Percentiles rank a stretch among this genome's conserved stretches.
phyloP scores from a whole-genome alignment of 2,329 filamentous ascomycete species.

The Tolypocladium endophyticum region DNA sequence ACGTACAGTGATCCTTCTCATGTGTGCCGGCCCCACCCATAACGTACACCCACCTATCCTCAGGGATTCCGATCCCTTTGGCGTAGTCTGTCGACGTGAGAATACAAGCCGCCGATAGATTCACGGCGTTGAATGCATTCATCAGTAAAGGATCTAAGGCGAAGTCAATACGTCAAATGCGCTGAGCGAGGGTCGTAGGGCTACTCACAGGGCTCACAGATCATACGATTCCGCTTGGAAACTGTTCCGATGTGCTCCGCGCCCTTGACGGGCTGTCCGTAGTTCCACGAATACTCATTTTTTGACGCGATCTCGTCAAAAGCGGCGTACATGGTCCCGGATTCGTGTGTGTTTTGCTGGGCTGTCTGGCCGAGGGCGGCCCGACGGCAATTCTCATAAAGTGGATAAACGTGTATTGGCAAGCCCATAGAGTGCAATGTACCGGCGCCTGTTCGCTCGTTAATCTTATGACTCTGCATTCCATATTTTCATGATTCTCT shows the following conservation, averaged over 20 bases:
- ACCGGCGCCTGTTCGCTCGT: slow-evolving; percentile 35
- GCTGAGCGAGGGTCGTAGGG: not conserved
- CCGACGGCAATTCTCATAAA: slow-evolving; percentile 56
- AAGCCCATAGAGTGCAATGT: slow-evolving; percentile 47
- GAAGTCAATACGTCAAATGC: not conserved
- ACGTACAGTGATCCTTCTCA: slow-evolving; percentile 41
- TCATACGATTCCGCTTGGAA: slow-evolving; percentile 51
- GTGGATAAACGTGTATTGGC: slow-evolving; percentile 56
- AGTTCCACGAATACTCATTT: slow-evolving; percentile 47
- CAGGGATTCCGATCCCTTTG: slow-evolving; percentile 38
- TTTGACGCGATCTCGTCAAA: slow-evolving; percentile 46
- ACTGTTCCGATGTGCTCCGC: slow-evolving; percentile 42
- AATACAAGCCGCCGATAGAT: slow-evolving; percentile 50
- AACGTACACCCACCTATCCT: slow-evolving; percentile 51
- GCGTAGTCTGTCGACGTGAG: slow-evolving; percentile 49
- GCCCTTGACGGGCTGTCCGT: slow-evolving; percentile 32
- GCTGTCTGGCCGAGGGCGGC: slow-evolving; percentile 44
- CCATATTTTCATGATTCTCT: not conserved
- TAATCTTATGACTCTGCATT: too few species aligned
- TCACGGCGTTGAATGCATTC: slow-evolving; percentile 63
- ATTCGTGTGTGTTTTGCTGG: slow-evolving; percentile 46
- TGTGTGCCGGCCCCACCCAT: slow-evolving; percentile 52
- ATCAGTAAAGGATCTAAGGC: slow-evolving; percentile 52
- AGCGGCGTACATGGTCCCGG: slow-evolving; percentile 46
- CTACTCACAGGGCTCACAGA: slow-evolving; percentile 52